Base-by-base conservation (phyloP, 768 basidiomycete species). In the Lentinula detonsa region DNA sequence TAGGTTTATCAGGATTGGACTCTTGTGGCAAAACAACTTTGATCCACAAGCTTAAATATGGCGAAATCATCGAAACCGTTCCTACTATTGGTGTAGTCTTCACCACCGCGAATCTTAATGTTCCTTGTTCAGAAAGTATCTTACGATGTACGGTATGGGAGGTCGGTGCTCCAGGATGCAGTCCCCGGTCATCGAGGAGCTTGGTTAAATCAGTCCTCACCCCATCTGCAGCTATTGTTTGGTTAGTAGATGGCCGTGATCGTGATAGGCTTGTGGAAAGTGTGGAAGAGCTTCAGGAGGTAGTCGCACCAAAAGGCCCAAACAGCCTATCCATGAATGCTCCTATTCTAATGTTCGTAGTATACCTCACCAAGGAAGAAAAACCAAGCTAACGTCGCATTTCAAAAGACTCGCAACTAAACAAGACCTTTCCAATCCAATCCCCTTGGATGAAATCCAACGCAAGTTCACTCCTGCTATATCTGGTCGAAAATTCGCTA, bases 81-180 rank as follows among this genome's bases (percentile, higher is more conserved):
- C 73, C 79, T 2, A 76, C 73, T 1, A 71, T 79, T 3, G 79
- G 77, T 7, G 11, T 54, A 10, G 18, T 54, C 18, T 81, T 87
- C 76, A 86, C 85, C 70, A 77, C 87, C 65, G 86, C 88, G 74
- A 81, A 79, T 6, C 75, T 87, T 45, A 63, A 71, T 7, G 65
- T 68, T 4, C 62, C 69, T 1, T 66, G 67, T 7, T 35, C 64
- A 0, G 55, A 49, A 35, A 65, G 69, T 1, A 58, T 45, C 42
- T 28, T 81, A 80, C 74, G 75, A 76, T 70, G 69, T 78, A 74
- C 42, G 3, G 34, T 57, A 57, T 54, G 46, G 34, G 56, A 79
- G 74, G 46, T 79, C 85, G 70, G 80, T 76, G 15, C 81, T 81
- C 3, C 88, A 85, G 86, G 86, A 88, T 70, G 73, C 85, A 60